Percentiles rank a stretch among this genome's conserved stretches.
Conservation (phyloP, 768 basidiomycete genomes). For the Tricholoma hemisulphureum region DNA sequence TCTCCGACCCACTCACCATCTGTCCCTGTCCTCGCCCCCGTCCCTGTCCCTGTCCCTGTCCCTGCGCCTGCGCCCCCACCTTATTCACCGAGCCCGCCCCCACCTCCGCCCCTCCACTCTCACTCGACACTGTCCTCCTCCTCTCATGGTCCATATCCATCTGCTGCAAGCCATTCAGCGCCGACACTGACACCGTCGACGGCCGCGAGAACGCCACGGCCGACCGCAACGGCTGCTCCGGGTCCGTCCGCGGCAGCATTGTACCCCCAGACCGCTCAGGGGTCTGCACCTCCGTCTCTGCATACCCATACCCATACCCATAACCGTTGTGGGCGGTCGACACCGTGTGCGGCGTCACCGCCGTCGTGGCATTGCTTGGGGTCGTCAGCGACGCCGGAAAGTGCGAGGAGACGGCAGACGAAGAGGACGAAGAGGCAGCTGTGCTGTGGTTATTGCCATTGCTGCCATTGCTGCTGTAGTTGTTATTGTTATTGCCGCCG, state of each 20-base stretch:
- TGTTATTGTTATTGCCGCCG: constrained; percentile 22
- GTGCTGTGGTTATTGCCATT: too few relatives aligned
- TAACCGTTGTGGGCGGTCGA: constrained; percentile 40
- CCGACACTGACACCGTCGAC: constrained; percentile 48
- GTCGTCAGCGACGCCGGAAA: constrained; percentile 47
- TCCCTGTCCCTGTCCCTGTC: constrained; percentile 17
- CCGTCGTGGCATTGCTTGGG: constrained; percentile 60
- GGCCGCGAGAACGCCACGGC: constrained; percentile 68
- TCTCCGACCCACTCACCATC: constrained; percentile 37
- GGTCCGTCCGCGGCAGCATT: constrained; percentile 38
- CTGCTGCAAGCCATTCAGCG: constrained; percentile 55
- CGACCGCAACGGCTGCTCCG: constrained; percentile 42
- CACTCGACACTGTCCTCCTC: constrained; percentile 29
- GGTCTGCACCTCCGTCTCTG: too few relatives aligned
- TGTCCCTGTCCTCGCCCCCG: constrained; percentile 12
- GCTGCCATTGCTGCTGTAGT: too few relatives aligned
- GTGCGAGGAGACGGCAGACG: too few relatives aligned
- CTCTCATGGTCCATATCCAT: constrained; percentile 43
- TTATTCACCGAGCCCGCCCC: constrained; percentile 13
- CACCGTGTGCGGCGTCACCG: constrained; percentile 63
- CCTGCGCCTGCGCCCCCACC: constrained; percentile 14
- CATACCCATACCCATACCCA: too few relatives aligned
- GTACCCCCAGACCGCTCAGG: too few relatives aligned
- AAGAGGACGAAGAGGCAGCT: too few relatives aligned
- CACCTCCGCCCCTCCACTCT: constrained; percentile 20